Evolutionary conservation across 306 rosid species (phyloP).

Genomic region (Prunus davidiana): DNA sequence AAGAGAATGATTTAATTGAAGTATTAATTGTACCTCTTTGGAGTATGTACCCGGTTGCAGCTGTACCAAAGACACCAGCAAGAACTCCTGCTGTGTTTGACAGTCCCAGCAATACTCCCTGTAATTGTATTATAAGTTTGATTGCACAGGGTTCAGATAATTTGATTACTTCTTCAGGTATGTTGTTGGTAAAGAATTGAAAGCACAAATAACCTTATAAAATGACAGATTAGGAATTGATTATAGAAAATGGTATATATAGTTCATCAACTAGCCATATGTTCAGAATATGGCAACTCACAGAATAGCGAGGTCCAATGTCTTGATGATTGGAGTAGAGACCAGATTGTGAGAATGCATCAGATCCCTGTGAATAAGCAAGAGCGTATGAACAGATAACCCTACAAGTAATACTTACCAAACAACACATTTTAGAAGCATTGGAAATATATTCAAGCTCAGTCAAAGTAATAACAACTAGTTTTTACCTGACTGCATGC

Average conservation of each 20-base stretch:
- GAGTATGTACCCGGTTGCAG: conserved; percentile 91
- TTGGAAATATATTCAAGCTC: neutral
- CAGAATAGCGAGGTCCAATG: conserved; percentile 94
- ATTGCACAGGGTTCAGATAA: neutral
- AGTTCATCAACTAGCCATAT: neutral
- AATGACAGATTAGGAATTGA: neutral
- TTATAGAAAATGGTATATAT: neutral
- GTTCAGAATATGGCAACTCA: conserved; percentile 42
- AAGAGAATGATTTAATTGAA: neutral
- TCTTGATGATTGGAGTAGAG: conserved; percentile 92
- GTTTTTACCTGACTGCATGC: conserved; percentile 92
- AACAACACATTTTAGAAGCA: neutral
- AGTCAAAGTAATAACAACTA: conserved; percentile 14
- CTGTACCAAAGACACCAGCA: conserved; percentile 95
- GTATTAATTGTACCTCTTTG: conserved; percentile 54
- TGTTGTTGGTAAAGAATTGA: neutral
- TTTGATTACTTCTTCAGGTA: neutral
- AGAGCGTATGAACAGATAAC: conserved; percentile 3
- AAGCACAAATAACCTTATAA: neutral
- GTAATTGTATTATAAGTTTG: conserved; percentile 24
- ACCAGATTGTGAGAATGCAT: conserved; percentile 93
- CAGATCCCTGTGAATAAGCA: conserved; percentile 68
- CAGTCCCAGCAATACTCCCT: conserved; percentile 90
- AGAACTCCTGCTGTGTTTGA: conserved; percentile 97
- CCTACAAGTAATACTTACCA: neutral